Evolutionary conservation across 441 rosid species (phyloP).

Genomic region (Erodium texanum): DNA sequence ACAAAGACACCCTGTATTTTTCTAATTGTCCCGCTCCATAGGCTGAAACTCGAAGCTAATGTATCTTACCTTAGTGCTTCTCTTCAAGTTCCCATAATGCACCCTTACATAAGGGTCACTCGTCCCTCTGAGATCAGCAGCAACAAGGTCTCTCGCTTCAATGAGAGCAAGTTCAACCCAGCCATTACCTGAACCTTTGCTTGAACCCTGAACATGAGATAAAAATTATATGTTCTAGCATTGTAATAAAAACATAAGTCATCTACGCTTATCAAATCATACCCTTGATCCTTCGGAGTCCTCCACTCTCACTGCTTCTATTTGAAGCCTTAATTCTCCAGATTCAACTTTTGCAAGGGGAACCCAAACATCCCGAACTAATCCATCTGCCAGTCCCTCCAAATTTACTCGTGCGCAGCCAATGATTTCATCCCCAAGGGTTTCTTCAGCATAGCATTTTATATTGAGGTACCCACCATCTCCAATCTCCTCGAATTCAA

Average conservation of each 20-base stretch:
- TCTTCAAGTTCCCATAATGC: conserved; percentile 75
- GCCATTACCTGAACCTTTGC: conserved; percentile 40
- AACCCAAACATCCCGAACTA: conserved; percentile 62
- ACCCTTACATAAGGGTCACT: conserved; percentile 96
- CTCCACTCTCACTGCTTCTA: conserved; percentile 50
- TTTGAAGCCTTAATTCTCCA: conserved; percentile 81
- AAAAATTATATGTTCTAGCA: too few relatives aligned
- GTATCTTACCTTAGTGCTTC: conserved; percentile 62
- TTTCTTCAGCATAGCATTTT: conserved; percentile 69
- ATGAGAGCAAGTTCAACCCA: conserved; percentile 80
- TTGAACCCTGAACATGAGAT: conserved; percentile 29
- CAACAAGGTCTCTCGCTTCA: conserved; percentile 80
- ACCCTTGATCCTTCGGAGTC: conserved; percentile 60
- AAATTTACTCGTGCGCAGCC: conserved; percentile 80
- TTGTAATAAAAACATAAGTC: background rate
- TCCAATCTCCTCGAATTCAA: conserved; percentile 79
- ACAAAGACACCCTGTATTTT: too few relatives aligned
- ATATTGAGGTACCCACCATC: conserved; percentile 70
- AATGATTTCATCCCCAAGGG: conserved; percentile 66
- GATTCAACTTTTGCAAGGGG: conserved; percentile 85
- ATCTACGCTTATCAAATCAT: conserved; percentile 18
- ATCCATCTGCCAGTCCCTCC: conserved; percentile 76
- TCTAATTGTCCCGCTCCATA: too few relatives aligned
- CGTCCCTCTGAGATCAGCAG: conserved; percentile 93
- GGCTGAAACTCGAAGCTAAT: background rate